Percentiles rank a stretch among this genome's conserved stretches.
Evolutionary conservation across 2,329 filamentous ascomycete genomes (phyloP).

Genomic region (Salinomyces thailandicus): DNA sequence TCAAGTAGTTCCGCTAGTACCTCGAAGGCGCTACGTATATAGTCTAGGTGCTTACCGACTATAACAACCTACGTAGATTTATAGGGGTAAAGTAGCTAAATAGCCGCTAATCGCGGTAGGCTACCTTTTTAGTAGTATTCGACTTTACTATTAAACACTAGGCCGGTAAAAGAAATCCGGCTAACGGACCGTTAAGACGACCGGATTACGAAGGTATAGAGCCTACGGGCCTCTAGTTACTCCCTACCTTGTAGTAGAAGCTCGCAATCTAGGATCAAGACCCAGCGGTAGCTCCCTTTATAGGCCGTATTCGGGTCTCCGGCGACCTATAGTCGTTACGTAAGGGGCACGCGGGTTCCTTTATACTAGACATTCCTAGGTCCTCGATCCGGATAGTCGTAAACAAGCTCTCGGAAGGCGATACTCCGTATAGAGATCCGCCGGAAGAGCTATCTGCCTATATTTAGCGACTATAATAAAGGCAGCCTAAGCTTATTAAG

Average conservation of each 20-base stretch:
- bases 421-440: slow-evolving; percentile 10
- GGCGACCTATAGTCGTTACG: neutral
- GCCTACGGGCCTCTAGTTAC: too few relatives aligned
- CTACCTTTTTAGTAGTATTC: slow-evolving; percentile 10
- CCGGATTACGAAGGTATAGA: slow-evolving; percentile 15
- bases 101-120: slow-evolving; percentile 5
- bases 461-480: slow-evolving; percentile 13
- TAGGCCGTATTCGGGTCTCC: neutral
- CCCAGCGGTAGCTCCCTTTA: neutral
- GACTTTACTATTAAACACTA: slow-evolving; percentile 11
- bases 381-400: neutral
- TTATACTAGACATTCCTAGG: neutral
- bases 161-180: neutral
- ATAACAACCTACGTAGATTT: slow-evolving; percentile 12
- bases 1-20: slow-evolving; percentile 11
- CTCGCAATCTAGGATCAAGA: slow-evolving; percentile 6
- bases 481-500: slow-evolving; percentile 18
- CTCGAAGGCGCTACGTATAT: slow-evolving; percentile 6
- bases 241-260: slow-evolving; percentile 1
- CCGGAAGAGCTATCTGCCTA: slow-evolving; percentile 7
- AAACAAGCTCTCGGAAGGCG: slow-evolving; percentile 12
- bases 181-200: neutral
- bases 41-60: slow-evolving; percentile 8
- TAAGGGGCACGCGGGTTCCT: neutral
- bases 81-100: slow-evolving; percentile 9